These are phyloP conservation scores for Xylariaceae sp. DNA, from an alignment of 2,329 filamentous ascomycete species.

Conservation along the genomic window DNA sequence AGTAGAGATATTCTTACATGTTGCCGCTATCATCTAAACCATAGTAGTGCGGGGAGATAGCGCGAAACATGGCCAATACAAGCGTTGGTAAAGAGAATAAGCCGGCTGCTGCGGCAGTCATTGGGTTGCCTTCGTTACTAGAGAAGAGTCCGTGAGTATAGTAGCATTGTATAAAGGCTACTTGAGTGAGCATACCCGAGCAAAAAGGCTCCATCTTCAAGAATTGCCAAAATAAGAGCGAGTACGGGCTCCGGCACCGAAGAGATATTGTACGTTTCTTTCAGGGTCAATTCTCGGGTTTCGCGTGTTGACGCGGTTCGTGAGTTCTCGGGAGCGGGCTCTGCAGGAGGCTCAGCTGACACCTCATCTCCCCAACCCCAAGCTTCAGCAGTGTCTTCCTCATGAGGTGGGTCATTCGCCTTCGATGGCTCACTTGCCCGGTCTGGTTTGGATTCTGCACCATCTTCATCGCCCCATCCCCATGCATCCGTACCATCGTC, in stretches of 20 bases:
- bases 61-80: conserved; percentile 73
- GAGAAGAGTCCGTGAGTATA: conserved; percentile 9
- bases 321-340: conserved; percentile 21
- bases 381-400: conserved; percentile 55
- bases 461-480: conserved; percentile 77
- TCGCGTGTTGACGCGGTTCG: conserved; percentile 9
- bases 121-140: conserved; percentile 48
- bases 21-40: conserved; percentile 57
- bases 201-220: conserved; percentile 59
- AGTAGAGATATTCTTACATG: conserved; percentile 46
- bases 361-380: conserved; percentile 86
- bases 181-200: conserved; percentile 37
- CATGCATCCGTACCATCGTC: conserved; percentile 51
- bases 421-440: conserved; percentile 11
- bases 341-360: conserved; percentile 27
- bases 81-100: conserved; percentile 70
- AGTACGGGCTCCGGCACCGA: conserved; percentile 79
- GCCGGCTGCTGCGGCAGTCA: conserved; percentile 64
- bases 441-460: conserved; percentile 31
- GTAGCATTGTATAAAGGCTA: neutral
- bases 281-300: conserved; percentile 68
- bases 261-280: conserved; percentile 84
- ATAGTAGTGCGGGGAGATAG: conserved; percentile 73
- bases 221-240: conserved; percentile 56
- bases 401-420: conserved; percentile 6